Base-by-base conservation (phyloP, 2,329 filamentous ascomycete species). In the Talaromyces sp. region DNA sequence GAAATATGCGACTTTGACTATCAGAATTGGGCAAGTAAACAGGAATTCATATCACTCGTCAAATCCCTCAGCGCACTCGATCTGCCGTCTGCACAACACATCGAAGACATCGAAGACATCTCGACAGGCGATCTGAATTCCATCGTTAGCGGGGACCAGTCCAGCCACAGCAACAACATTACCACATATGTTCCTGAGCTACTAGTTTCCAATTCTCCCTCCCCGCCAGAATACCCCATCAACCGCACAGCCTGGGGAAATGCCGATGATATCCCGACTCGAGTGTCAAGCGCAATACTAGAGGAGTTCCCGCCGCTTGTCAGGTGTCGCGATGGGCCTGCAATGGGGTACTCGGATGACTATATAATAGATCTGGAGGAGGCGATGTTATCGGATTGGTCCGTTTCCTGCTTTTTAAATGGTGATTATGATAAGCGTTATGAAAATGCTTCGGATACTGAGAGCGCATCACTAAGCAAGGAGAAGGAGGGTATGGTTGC, bases 231-330 rank as follows among this genome's bases (percentile, higher is more conserved):
- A 16, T 43, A 41, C 47, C 50, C 56, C n/a, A 33, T 19, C 22
- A 54, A 52, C 31, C 33, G n/a, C 27, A 52, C 54, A 22, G 24
- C 24, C 5, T 66, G 64, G 64, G 60, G 52, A 19, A 35, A 66
- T 14, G 64, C 50, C 16, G 64, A 66, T n/a, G 60, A 62, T 9
- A 62, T 62, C 3, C 60, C 64, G 5, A 66, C 64, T 3, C 59
- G 64, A 39, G 49, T 27, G 19, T 52, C 60, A 45, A 57, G 59
- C 43, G 60, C 43, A 8, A 43, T 52, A 24, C 11, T 66, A 16
- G 50, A 66, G 31, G 64, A 62, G 0, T 62, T 62, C 31, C 60
- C 64, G 13, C 64, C 64, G 11, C 45, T 66, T 22, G 33, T 59
- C 22, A 62, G 64, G 31, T 66, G 64, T 39, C 52, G 52, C 19